Percentiles rank a stretch among this genome's conserved stretches.
phyloP scores from a whole-genome alignment of 1,284 basidiomycete genomes.

The Athelia psychrophila region DNA sequence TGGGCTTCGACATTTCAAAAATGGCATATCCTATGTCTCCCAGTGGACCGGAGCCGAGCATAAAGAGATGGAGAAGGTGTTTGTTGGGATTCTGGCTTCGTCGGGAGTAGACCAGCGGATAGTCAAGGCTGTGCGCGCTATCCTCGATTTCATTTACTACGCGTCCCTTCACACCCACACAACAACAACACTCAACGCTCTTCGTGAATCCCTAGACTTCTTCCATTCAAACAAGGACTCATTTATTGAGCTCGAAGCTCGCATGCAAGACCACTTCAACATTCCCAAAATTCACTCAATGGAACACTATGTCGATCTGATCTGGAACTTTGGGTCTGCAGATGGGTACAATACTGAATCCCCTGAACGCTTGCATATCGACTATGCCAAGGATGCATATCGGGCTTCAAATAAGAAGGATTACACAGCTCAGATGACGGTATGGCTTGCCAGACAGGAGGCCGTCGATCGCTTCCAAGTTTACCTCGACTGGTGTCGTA shows the following conservation, averaged over 20 bases:
- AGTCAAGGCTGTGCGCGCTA: conserved; percentile 11
- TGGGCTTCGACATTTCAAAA: conserved; percentile 25
- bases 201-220: conserved; percentile 6
- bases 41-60: conserved; percentile 25
- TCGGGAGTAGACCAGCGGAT: conserved; percentile 7
- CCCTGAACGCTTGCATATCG: conserved; percentile 1
- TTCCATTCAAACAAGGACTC: conserved; percentile 17
- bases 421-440: conserved; percentile 23
- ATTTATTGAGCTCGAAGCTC: conserved; percentile 8
- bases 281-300: conserved; percentile 1
- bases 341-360: neutral
- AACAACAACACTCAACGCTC: conserved; percentile 9
- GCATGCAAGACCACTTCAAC: neutral
- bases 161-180: conserved; percentile 20
- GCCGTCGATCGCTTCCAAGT: conserved; percentile 2
- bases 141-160: conserved; percentile 27
- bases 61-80: conserved; percentile 26
- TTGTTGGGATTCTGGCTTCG: conserved; percentile 17
- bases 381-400: conserved; percentile 2
- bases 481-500: conserved; percentile 4
- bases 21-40: conserved; percentile 22
- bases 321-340: neutral
- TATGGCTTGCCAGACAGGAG: conserved; percentile 23
- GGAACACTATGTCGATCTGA: neutral
- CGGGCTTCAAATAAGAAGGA: conserved; percentile 10